Conservation (phyloP, 805 yeast genomes). For the Ogataea salicorniae region DNA sequence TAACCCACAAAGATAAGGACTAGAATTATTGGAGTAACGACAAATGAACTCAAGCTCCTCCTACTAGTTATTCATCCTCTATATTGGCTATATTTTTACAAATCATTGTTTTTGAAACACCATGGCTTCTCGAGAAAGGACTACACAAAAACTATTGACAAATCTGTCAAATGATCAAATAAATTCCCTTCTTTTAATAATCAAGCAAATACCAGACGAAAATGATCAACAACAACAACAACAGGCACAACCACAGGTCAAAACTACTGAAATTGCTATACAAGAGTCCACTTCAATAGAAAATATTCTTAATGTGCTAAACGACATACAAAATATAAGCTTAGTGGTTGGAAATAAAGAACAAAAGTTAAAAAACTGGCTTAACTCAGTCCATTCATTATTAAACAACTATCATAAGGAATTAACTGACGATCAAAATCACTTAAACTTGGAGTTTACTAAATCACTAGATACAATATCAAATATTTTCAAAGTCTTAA, state of each 20-base stretch:
- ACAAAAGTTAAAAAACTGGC: constrained; percentile 10
- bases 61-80: too few species aligned
- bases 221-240: background rate
- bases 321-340: constrained; percentile 10
- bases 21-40: too few species aligned
- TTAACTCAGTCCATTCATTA: constrained; percentile 3
- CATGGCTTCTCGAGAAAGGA: background rate
- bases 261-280: background rate
- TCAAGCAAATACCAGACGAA: constrained; percentile 2
- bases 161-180: constrained; percentile 10
- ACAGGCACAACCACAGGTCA: background rate
- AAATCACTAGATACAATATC: constrained; percentile 24
- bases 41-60: too few species aligned
- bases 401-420: constrained; percentile 8
- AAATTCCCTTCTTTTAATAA: constrained; percentile 7
- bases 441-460: constrained; percentile 18
- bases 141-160: constrained; percentile 3
- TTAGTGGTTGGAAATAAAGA: constrained; percentile 11
- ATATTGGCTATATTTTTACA: too few species aligned
- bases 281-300: constrained; percentile 1
- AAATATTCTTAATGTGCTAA: constrained; percentile 6
- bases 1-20: too few species aligned
- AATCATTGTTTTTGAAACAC: too few species aligned
- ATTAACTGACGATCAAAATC: constrained; percentile 10
- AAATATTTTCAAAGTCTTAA: constrained; percentile 17